phyloP scores from a whole-genome alignment of 129 eudicot species.

The Solidago caesia region DNA sequence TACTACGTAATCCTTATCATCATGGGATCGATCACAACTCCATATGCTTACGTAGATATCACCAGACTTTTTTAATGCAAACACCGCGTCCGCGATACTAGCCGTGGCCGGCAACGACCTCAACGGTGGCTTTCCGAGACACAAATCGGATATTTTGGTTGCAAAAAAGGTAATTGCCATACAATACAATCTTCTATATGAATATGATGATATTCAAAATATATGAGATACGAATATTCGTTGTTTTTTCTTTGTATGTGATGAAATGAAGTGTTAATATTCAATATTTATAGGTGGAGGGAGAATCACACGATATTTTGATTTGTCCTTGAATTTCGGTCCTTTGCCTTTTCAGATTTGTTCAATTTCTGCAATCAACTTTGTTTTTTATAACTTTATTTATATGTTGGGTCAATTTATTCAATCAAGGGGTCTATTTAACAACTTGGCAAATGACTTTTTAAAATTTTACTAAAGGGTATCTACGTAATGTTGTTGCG shows the following conservation, averaged over 20 bases:
- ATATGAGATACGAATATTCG: conserved; percentile 17
- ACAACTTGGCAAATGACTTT: no score
- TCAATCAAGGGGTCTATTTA: no score
- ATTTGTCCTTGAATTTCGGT: conserved; percentile 15
- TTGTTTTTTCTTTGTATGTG: not conserved
- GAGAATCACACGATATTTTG: conserved; percentile 13
- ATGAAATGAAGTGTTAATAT: conserved; percentile 2
- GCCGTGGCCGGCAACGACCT: conserved; percentile 50
- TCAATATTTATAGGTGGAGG: conserved; percentile 27
- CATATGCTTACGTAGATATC: conserved; percentile 67
- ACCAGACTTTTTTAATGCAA: conserved; percentile 55
- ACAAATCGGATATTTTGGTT: conserved; percentile 66
- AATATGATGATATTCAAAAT: not conserved
- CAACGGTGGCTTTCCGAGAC: conserved; percentile 85
- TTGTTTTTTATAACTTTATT: not conserved
- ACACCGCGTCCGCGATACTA: conserved; percentile 58
- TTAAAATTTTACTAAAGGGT: no score
- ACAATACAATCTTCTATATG: conserved; percentile 36
- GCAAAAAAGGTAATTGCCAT: conserved; percentile 72
- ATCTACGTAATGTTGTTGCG: no score
- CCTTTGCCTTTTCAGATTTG: conserved; percentile 13
- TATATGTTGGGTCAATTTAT: no score
- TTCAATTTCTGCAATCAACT: conserved; percentile 7
- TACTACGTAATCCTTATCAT: conserved; percentile 3
- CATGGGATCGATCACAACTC: conserved; percentile 39